Evolutionary conservation across 352 stramenopile genomes (phyloP), one percentile per base, ranked within the genome.

Genomic region (Phytophthora sojae): DNA sequence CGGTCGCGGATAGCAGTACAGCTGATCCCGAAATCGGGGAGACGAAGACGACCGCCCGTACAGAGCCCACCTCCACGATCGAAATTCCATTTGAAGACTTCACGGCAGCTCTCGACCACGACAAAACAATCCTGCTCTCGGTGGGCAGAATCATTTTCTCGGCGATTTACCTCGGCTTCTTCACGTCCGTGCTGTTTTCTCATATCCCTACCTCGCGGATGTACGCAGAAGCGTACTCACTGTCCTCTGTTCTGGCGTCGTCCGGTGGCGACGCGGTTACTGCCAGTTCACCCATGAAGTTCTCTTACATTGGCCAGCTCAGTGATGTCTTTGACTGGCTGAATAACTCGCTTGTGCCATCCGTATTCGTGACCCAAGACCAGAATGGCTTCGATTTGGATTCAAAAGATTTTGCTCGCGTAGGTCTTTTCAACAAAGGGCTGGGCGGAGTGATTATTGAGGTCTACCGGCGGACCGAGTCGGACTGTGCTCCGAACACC

Each of bases 241-340:
- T 88, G 0, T 71, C 67, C 6, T 75, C 73, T 0, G 71, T 66
- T 25, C 64, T 80, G 47, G 81, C 54, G 15, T 75, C 54, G 14
- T 83, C 81, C 0, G 81, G 81, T 19, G 71, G 68, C 0, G 79
- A 90, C 37, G 72, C 82, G 0, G 53, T 84, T n/a, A 84, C 80
- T 1, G 29, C 44, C 4, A 61, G 67, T n/a, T 82, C 78, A 6
- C 72, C 69, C 25, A 85, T 86, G 2, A 78, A 85, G 54, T 85
- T 86, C 21, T 67, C 42, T 21, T 83, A 86, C 61, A 85, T 88
- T 35, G 57, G 60, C n/a, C 74, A 72, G 12, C 62, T 74, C 15
- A 29, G 32, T 9, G 76, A 85, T 45, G 72, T 83, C 2, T 86
- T 82, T 54, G 63, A 80, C 50, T 88, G 76, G 76, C 42, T 88